phyloP scores from a whole-genome alignment of 306 rosid species.

The Gastrolobium villosum region DNA sequence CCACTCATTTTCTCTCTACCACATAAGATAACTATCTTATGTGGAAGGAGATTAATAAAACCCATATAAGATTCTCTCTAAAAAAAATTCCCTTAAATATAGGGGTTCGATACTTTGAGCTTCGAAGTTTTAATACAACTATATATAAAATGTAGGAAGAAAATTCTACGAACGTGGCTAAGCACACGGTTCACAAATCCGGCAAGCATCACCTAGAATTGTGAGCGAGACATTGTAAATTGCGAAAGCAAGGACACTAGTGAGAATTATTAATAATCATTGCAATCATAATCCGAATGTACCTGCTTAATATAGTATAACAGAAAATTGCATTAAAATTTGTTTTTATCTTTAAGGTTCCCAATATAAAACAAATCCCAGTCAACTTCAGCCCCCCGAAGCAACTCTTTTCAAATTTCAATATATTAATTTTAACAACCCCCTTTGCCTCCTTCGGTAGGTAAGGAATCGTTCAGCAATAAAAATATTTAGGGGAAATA shows the following conservation, averaged over 20 bases:
- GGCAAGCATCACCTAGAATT: conserved; percentile 7
- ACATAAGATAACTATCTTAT: too few species aligned
- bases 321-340: background rate
- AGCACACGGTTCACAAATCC: conserved; percentile 3
- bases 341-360: background rate
- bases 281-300: background rate
- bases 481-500: background rate
- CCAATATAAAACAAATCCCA: background rate
- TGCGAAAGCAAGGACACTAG: background rate
- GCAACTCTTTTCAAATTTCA: background rate
- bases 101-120: too few species aligned
- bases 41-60: too few species aligned
- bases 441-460: conserved; percentile 29
- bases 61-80: too few species aligned
- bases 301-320: background rate
- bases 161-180: background rate
- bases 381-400: conserved; percentile 11
- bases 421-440: background rate
- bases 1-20: too few species aligned
- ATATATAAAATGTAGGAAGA: background rate
- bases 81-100: too few species aligned
- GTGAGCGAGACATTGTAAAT: background rate
- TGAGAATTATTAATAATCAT: background rate
- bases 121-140: too few species aligned
- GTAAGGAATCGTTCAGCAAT: conserved; percentile 41